phyloP scores from a whole-genome alignment of 2,329 filamentous ascomycete species.

The Xylaria sp. region DNA sequence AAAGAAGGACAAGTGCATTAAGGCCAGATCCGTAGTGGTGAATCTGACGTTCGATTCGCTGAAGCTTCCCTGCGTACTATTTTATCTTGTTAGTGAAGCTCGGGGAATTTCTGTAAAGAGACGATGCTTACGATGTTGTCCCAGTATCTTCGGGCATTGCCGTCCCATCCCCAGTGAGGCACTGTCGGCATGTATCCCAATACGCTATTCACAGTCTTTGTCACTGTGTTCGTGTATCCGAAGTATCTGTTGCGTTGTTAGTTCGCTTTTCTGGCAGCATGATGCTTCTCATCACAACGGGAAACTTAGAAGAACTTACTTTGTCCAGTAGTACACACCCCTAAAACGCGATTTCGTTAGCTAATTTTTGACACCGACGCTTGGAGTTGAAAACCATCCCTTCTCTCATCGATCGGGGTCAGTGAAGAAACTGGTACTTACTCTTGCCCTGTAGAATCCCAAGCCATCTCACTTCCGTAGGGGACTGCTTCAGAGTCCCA shows the following conservation, averaged over 20 bases:
- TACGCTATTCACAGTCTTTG: conserved; percentile 64
- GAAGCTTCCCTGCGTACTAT: conserved; percentile 55
- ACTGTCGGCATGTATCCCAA: conserved; percentile 67
- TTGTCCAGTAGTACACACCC: conserved; percentile 68
- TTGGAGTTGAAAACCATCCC: neutral
- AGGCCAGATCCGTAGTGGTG: conserved; percentile 71
- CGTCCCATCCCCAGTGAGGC: conserved; percentile 71
- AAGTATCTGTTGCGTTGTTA: conserved; percentile 56
- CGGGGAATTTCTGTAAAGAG: neutral
- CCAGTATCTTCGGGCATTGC: conserved; percentile 70
- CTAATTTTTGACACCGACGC: neutral
- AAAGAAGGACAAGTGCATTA: conserved; percentile 65
- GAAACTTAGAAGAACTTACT: conserved; percentile 46
- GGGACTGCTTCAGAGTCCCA: conserved; percentile 65
- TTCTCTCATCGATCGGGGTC: neutral
- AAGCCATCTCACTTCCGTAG: conserved; percentile 70
- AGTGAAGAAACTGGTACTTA: conserved; percentile 17
- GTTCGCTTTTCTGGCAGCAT: neutral
- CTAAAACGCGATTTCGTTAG: conserved; percentile 27
- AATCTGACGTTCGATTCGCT: conserved; percentile 60
- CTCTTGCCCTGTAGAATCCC: conserved; percentile 71
- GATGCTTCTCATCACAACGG: too few relatives aligned
- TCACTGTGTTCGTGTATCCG: conserved; percentile 55
- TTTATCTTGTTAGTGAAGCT: conserved; percentile 11
- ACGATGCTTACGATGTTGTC: conserved; percentile 57